These are phyloP conservation scores for Solanum sejunctum DNA, from an alignment of 257 asterid genomes.

Conservation along the genomic window DNA sequence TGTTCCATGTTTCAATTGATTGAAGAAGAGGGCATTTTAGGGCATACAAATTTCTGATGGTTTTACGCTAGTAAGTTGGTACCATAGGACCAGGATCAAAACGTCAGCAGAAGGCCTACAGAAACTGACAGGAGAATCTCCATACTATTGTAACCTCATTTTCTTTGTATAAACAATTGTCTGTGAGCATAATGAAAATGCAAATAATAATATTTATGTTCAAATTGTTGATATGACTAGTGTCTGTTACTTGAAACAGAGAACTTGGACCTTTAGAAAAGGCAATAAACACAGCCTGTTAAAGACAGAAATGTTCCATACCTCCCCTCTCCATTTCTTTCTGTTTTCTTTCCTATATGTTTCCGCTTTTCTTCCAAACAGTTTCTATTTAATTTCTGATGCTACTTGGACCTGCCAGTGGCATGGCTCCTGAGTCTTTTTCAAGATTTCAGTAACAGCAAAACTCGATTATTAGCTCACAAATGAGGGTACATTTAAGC, in stretches of 20 bases:
- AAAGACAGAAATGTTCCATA: conserved; percentile 35
- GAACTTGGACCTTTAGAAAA: conserved; percentile 24
- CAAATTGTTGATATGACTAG: conserved; percentile 22
- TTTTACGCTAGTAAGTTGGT: neutral
- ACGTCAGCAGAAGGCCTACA: conserved; percentile 14
- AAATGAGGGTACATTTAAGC: neutral
- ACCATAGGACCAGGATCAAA: conserved; percentile 14
- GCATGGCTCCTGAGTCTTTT: conserved; percentile 17
- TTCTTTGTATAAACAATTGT: neutral
- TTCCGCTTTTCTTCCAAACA: conserved; percentile 13
- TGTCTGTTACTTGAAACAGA: conserved; percentile 15
- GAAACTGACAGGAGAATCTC: conserved; percentile 25
- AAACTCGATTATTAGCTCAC: neutral
- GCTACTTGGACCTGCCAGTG: conserved; percentile 12
- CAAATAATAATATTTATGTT: conserved; percentile 3
- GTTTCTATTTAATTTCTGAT: neutral
- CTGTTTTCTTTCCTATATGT: conserved; percentile 4
- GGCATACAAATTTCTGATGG: neutral
- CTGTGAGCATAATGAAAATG: neutral
- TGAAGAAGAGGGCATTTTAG: neutral
- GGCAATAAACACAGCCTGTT: conserved; percentile 17
- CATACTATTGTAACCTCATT: conserved; percentile 13
- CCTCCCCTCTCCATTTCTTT: conserved; percentile 5
- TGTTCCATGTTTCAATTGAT: neutral
- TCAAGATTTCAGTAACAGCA: neutral